These are phyloP conservation scores for Pachysandra terminalis DNA, from an alignment of 164 flowering plant genomes.

Conservation along the genomic window DNA sequence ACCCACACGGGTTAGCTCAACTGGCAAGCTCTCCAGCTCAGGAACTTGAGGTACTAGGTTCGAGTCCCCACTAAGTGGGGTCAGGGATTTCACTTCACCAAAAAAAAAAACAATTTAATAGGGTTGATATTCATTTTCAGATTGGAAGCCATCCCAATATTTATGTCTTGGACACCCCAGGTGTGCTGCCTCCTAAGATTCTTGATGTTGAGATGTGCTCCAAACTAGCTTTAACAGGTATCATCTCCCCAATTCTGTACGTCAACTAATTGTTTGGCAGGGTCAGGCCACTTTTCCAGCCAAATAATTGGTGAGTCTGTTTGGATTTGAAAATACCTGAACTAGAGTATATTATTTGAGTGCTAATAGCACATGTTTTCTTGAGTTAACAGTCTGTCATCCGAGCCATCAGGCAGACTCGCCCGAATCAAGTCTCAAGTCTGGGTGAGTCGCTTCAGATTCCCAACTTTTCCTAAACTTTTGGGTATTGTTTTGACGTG, in stretches of 20 bases:
- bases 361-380: background rate
- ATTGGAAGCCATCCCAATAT: constrained; percentile 86
- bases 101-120: background rate
- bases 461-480: background rate
- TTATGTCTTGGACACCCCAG: constrained; percentile 85
- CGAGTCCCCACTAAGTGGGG: no score
- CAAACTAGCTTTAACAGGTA: constrained; percentile 87
- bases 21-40: no score
- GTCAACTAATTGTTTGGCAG: no score
- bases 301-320: no score
- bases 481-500: constrained; percentile 4
- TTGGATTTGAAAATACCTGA: no score
- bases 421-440: background rate
- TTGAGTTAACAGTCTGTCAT: background rate
- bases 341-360: no score
- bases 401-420: background rate
- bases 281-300: no score
- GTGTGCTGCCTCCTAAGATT: constrained; percentile 57
- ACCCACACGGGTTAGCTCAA: no score
- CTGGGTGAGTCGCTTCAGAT: background rate
- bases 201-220: constrained; percentile 50
- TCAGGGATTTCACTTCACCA: no score
- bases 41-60: no score
- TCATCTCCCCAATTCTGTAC: background rate
- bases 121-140: constrained; percentile 30